Conservation (phyloP, 2,329 filamentous ascomycete genomes). For the Neofusicoccum kwambonambiense region DNA sequence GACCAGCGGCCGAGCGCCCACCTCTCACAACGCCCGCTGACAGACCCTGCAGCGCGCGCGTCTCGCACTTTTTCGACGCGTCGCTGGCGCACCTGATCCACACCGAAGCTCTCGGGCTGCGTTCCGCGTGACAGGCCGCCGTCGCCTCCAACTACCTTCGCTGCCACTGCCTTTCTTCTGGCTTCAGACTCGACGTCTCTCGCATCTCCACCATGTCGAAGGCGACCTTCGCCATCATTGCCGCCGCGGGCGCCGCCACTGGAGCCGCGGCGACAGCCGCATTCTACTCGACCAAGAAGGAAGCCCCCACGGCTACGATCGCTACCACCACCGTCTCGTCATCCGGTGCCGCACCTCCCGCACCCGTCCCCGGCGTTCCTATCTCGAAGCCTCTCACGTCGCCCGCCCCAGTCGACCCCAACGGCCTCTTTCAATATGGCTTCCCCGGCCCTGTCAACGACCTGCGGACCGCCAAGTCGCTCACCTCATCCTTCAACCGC, state of each 20-base stretch:
- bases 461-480: slow-evolving; percentile 70
- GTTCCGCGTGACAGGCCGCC: slow-evolving; percentile 4
- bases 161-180: neutral
- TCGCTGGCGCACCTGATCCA: slow-evolving; percentile 8
- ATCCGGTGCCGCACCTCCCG: slow-evolving; percentile 26
- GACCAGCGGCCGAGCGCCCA: neutral
- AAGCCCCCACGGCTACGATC: slow-evolving; percentile 28
- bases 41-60: slow-evolving; percentile 13
- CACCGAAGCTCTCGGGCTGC: neutral
- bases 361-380: slow-evolving; percentile 27
- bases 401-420: slow-evolving; percentile 45
- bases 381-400: slow-evolving; percentile 24
- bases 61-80: slow-evolving; percentile 13
- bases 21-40: slow-evolving; percentile 4
- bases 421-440: slow-evolving; percentile 57
- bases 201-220: slow-evolving; percentile 45
- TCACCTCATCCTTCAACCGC: slow-evolving; percentile 88
- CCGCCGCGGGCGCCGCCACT: slow-evolving; percentile 48
- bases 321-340: slow-evolving; percentile 29
- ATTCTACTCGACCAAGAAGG: slow-evolving; percentile 40
- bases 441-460: slow-evolving; percentile 91
- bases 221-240: slow-evolving; percentile 50
- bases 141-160: neutral
- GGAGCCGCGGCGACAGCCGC: slow-evolving; percentile 51
- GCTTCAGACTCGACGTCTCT: neutral